Conservation (phyloP, 108 stramenopile species). For the Mediolabrus comicus region DNA sequence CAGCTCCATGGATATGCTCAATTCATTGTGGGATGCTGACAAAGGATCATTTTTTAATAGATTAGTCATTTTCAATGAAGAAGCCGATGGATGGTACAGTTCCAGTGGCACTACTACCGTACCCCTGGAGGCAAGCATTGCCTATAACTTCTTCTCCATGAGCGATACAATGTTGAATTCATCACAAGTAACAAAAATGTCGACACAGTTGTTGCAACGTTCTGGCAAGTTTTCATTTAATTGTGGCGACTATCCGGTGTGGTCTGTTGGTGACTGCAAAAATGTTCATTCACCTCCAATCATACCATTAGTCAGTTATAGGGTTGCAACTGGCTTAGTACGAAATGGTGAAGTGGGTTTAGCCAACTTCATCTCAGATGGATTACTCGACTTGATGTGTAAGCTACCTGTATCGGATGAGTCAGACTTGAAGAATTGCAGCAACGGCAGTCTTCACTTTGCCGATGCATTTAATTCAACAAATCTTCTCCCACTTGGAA, state of each 20-base stretch:
- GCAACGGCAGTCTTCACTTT: slow-evolving; percentile 19
- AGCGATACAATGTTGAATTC: slow-evolving; percentile 27
- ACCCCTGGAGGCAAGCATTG: slow-evolving; percentile 21
- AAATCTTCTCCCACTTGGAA: slow-evolving; percentile 28
- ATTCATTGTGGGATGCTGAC: slow-evolving; percentile 39
- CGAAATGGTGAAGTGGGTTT: slow-evolving; percentile 32
- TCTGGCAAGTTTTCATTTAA: slow-evolving; percentile 44
- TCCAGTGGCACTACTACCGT: slow-evolving; percentile 6
- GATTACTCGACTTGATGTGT: slow-evolving; percentile 47
- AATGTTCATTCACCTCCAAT: slow-evolving; percentile 10
- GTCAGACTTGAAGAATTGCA: slow-evolving; percentile 29
- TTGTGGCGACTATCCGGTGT: slow-evolving; percentile 53
- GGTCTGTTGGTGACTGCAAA: slow-evolving; percentile 43
- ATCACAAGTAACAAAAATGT: slow-evolving; percentile 35
- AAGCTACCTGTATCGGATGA: slow-evolving; percentile 31
- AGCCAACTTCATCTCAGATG: slow-evolving; percentile 24
- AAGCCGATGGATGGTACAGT: slow-evolving; percentile 6
- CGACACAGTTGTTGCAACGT: slow-evolving; percentile 42
- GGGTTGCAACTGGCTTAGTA: slow-evolving; percentile 35
- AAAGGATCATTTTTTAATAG: slow-evolving; percentile 32
- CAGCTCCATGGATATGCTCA: slow-evolving; percentile 17
- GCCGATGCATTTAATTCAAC: slow-evolving; percentile 36
- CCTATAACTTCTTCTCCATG: slow-evolving; percentile 36
- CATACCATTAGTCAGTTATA: slow-evolving; percentile 38
- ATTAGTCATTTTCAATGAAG: slow-evolving; percentile 6